A percentile compares a stretch with the other conserved stretches of the same genome.
phyloP scores from a whole-genome alignment of 148 eudicot species.

The Suaeda aralocaspica region DNA sequence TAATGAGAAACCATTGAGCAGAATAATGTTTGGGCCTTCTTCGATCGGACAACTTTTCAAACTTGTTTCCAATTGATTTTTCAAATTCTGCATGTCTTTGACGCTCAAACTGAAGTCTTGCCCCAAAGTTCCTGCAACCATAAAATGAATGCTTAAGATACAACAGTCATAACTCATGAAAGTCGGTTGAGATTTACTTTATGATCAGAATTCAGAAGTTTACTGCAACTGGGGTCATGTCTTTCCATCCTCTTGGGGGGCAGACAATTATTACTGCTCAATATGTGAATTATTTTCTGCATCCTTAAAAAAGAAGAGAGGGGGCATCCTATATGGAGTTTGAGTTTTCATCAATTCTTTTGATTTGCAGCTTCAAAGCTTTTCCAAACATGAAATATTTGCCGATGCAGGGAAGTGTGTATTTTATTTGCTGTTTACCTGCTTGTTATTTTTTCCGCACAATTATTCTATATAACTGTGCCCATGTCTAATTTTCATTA shows the following conservation, averaged over 20 bases:
- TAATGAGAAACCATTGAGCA: not conserved
- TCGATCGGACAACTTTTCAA: conserved; percentile 53
- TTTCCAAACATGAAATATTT: not conserved
- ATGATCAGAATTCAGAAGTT: not conserved
- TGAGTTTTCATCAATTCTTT: not conserved
- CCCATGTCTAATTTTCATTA: not conserved
- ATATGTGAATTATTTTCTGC: not conserved
- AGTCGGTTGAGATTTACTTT: not conserved
- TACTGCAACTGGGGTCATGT: not conserved
- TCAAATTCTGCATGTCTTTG: conserved; percentile 67
- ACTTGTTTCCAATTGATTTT: conserved; percentile 63
- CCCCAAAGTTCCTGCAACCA: conserved; percentile 69
- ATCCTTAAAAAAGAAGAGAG: too few relatives aligned
- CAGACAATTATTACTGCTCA: not conserved
- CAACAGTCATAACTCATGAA: not conserved
- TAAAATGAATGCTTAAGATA: not conserved
- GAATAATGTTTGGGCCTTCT: conserved; percentile 43
- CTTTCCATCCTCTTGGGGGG: not conserved
- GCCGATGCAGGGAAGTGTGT: not conserved
- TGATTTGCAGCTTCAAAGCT: not conserved
- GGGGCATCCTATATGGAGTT: too few relatives aligned
- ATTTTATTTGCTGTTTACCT: not conserved
- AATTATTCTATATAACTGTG: not conserved
- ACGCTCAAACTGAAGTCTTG: conserved; percentile 66
- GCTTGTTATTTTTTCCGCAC: not conserved